Conservation (phyloP, 768 basidiomycete genomes). For the Favolaschia claudopus region DNA sequence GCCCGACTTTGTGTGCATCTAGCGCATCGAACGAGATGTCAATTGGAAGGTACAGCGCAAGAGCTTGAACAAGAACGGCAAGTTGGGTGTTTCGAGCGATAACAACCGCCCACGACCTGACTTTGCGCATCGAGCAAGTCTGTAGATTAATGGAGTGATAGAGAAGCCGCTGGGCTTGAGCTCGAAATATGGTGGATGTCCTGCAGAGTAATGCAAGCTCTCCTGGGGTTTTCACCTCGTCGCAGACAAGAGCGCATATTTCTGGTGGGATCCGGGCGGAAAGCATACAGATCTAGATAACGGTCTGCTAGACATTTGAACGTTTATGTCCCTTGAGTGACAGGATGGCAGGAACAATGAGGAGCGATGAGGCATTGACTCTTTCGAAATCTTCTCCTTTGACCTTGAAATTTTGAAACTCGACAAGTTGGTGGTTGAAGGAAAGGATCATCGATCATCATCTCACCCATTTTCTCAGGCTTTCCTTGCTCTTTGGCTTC, state of each 20-base stretch:
- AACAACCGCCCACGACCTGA: neutral
- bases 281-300: too few species aligned
- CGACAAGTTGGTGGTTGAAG: too few species aligned
- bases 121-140: neutral
- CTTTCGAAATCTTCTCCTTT: too few species aligned
- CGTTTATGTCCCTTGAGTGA: too few species aligned
- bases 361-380: too few species aligned
- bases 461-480: too few species aligned
- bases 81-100: slow-evolving; percentile 6
- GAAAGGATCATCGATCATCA: too few species aligned
- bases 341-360: too few species aligned
- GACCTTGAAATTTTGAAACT: too few species aligned
- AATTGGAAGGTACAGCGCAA: neutral
- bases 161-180: slow-evolving; percentile 4
- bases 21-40: neutral
- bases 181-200: neutral
- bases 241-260: slow-evolving; percentile 1
- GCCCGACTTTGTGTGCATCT: neutral
- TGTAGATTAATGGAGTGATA: neutral
- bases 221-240: neutral
- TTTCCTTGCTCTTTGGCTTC: too few species aligned
- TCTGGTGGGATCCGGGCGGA: slow-evolving; percentile 16
- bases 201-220: neutral
- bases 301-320: too few species aligned
- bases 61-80: slow-evolving; percentile 5